Evolutionary conservation across 257 asterid species (phyloP).

Genomic region (Penstemon davidsonii): DNA sequence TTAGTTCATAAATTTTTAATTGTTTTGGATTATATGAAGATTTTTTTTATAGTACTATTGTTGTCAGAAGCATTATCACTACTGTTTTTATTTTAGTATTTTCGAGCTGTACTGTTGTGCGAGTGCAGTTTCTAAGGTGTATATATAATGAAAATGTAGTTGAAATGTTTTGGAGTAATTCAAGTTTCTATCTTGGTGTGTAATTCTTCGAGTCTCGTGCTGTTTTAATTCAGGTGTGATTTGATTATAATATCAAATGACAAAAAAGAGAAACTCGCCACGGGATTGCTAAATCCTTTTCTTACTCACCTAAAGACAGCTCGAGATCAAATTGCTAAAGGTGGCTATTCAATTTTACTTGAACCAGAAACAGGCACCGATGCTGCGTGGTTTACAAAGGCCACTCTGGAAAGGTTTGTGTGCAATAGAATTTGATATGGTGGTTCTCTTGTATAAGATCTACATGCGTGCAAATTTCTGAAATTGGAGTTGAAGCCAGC

Average conservation of each 20-base stretch:
- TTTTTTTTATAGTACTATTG: not conserved
- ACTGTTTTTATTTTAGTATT: not conserved
- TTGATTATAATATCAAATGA: constrained; percentile 76
- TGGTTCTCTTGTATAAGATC: constrained; percentile 11
- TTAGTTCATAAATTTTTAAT: not conserved
- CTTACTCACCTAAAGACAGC: constrained; percentile 88
- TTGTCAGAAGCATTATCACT: not conserved
- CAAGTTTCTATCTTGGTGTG: not conserved
- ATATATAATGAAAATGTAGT: constrained; percentile 18
- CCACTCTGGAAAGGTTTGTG: constrained; percentile 86
- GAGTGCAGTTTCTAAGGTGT: not conserved
- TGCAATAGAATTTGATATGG: constrained; percentile 12
- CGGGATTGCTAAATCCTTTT: constrained; percentile 93
- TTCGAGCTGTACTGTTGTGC: not conserved
- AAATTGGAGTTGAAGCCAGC: constrained; percentile 10
- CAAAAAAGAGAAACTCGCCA: constrained; percentile 89
- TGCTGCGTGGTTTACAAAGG: constrained; percentile 90
- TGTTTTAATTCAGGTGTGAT: constrained; percentile 53
- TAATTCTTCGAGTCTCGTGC: constrained; percentile 22
- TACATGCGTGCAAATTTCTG: constrained; percentile 15
- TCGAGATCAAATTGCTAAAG: constrained; percentile 80
- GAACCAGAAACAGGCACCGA: constrained; percentile 59
- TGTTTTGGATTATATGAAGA: constrained; percentile 8
- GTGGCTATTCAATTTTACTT: constrained; percentile 88
- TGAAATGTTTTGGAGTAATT: constrained; percentile 18